These are phyloP conservation scores for Anisodus tanguticus DNA, from an alignment of 257 asterid species.

Conservation along the genomic window DNA sequence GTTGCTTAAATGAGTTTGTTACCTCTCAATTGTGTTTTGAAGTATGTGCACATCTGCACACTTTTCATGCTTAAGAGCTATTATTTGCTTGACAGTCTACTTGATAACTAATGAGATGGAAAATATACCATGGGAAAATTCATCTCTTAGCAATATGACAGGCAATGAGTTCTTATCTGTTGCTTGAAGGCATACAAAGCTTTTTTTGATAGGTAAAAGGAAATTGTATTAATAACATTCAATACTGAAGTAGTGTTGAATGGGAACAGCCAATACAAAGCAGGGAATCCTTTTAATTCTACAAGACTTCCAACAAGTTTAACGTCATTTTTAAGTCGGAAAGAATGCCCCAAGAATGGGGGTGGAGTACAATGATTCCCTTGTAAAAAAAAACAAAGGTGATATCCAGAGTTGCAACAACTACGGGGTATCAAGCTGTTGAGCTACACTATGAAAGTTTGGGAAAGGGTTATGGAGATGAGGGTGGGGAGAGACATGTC, in stretches of 20 bases:
- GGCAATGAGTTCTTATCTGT: constrained; percentile 9
- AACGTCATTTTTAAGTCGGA: too few relatives aligned
- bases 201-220: neutral
- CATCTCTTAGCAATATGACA: neutral
- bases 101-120: constrained; percentile 16
- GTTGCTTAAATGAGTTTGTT: constrained; percentile 20
- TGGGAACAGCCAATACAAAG: neutral
- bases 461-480: too few relatives aligned
- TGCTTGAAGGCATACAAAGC: neutral
- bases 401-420: too few relatives aligned
- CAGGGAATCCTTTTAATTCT: constrained; percentile 2
- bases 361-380: too few relatives aligned
- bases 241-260: neutral
- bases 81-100: neutral
- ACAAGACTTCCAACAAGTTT: neutral
- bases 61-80: neutral
- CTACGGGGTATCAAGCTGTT: too few relatives aligned
- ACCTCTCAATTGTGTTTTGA: neutral
- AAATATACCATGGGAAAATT: neutral
- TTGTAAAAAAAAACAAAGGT: too few relatives aligned
- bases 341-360: too few relatives aligned
- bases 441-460: too few relatives aligned
- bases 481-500: too few relatives aligned
- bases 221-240: neutral
- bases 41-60: neutral